phyloP scores from a whole-genome alignment of 805 yeast species.

The Ogataea thermomethanolica region DNA sequence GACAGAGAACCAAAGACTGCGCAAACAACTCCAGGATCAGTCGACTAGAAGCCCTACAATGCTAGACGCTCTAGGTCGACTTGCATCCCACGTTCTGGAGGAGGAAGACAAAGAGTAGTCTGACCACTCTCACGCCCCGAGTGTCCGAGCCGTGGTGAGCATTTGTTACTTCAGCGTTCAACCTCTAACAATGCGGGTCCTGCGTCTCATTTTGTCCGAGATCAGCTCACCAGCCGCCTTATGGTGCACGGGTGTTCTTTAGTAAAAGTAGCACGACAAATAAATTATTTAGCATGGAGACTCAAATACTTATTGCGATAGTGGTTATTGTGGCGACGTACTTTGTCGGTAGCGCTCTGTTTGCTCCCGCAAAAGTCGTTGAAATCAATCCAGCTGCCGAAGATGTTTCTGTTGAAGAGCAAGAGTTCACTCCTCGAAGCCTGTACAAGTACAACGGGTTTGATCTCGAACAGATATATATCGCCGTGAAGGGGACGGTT shows the following conservation, averaged over 20 bases:
- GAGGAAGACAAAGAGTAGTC: slow-evolving; percentile 24
- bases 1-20: slow-evolving; percentile 27
- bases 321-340: slow-evolving; percentile 21
- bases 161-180: no score
- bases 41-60: slow-evolving; percentile 17
- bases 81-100: slow-evolving; percentile 34
- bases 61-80: slow-evolving; percentile 35
- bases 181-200: no score
- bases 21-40: slow-evolving; percentile 21
- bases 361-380: slow-evolving; percentile 19
- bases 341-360: slow-evolving; percentile 23
- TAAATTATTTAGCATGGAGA: slow-evolving; percentile 23
- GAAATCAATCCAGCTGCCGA: slow-evolving; percentile 25
- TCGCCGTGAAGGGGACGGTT: slow-evolving; percentile 83
- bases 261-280: slow-evolving; percentile 4
- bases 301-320: slow-evolving; percentile 23
- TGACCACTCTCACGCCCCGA: neutral
- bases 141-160: no score
- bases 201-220: neutral
- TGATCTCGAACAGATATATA: slow-evolving; percentile 73
- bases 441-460: slow-evolving; percentile 76
- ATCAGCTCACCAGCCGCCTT: neutral
- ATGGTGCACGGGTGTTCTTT: slow-evolving; percentile 7
- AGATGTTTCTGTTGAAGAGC: slow-evolving; percentile 29
- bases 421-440: slow-evolving; percentile 68